These are phyloP conservation scores for Kwoniella dendrophila DNA, from an alignment of 768 basidiomycete genomes.

Conservation along the genomic window DNA sequence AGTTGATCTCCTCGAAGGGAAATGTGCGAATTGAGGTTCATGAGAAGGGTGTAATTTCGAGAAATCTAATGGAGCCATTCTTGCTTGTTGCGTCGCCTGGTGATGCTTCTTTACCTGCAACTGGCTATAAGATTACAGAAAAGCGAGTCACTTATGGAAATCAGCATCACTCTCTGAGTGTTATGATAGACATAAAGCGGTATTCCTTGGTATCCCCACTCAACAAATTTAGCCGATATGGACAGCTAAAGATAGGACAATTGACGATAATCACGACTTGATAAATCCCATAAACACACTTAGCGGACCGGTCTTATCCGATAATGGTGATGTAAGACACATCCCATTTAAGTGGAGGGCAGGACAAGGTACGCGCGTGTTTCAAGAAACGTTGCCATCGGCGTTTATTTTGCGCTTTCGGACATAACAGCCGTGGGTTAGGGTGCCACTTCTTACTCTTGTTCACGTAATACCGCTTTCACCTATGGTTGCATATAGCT, in stretches of 20 bases:
- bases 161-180: too few relatives aligned
- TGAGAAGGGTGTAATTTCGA: conserved; percentile 67
- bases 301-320: conserved; percentile 6
- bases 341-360: conserved; percentile 11
- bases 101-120: not conserved
- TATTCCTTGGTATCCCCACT: too few relatives aligned
- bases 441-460: not conserved
- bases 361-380: not conserved
- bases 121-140: too few relatives aligned
- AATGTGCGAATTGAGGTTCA: conserved; percentile 68
- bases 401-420: not conserved
- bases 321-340: too few relatives aligned
- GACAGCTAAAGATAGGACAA: too few relatives aligned
- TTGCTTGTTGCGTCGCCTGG: not conserved
- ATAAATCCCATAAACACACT: too few relatives aligned
- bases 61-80: conserved; percentile 62
- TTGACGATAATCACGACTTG: conserved; percentile 7
- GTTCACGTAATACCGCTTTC: conserved; percentile 13
- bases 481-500: not conserved
- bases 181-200: too few relatives aligned
- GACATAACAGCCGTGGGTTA: not conserved
- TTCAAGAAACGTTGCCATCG: not conserved
- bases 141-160: too few relatives aligned
- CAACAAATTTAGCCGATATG: too few relatives aligned
- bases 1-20: conserved; percentile 81